Conservation (phyloP, 2,329 filamentous ascomycete species). For the Pseudogymnoascus sp. region DNA sequence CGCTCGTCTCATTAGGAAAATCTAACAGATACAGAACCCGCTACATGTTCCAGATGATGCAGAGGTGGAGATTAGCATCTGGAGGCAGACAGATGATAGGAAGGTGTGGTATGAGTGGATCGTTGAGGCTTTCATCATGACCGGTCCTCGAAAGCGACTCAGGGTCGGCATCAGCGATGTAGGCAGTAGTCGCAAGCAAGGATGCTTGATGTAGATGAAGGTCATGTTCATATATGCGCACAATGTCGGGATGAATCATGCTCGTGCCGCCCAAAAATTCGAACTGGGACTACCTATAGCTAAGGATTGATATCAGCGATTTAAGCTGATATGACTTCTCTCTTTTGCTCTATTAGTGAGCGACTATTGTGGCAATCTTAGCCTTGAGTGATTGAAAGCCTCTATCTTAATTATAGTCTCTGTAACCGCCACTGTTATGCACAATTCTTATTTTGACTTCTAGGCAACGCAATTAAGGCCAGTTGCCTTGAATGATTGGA, state of each 20-base stretch:
- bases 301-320: neutral
- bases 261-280: neutral
- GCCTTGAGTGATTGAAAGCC: neutral
- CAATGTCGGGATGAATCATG: neutral
- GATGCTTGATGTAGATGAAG: slow-evolving; percentile 54
- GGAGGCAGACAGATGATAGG: slow-evolving; percentile 87
- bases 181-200: slow-evolving; percentile 60
- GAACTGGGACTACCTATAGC: too few species aligned
- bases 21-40: slow-evolving; percentile 53
- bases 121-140: slow-evolving; percentile 70
- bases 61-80: slow-evolving; percentile 87
- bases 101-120: slow-evolving; percentile 99
- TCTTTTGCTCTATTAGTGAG: neutral
- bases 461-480: neutral
- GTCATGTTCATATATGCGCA: neutral
- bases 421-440: neutral
- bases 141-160: slow-evolving; percentile 51
- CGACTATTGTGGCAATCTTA: neutral
- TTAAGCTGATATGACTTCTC: neutral
- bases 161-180: slow-evolving; percentile 59
- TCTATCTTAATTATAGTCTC: too few species aligned
- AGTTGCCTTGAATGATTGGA: neutral
- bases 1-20: neutral
- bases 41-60: slow-evolving; percentile 77
- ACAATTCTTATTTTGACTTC: neutral